Evolutionary conservation across 2,329 filamentous ascomycete genomes (phyloP), one percentile per base, ranked within the genome.

Genomic region (Pseudonectria buxi): DNA sequence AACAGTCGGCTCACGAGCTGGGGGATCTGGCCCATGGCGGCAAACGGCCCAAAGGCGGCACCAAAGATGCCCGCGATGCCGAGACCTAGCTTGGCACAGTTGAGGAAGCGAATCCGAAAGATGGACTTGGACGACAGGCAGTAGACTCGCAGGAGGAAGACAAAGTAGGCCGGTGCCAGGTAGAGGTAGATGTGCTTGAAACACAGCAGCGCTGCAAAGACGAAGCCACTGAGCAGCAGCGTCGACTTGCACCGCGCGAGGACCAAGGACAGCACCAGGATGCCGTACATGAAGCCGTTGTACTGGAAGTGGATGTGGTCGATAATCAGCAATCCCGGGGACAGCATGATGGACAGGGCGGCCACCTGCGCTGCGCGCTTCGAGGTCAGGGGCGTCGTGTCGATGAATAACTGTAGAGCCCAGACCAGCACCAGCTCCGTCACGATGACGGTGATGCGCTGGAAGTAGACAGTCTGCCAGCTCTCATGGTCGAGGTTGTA

Each of bases 301-400:
- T 98, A 98, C 68, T 98, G 92, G 61, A 98, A 98, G 61, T 95
- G 89, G 46, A 95, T 90, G 59, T 98, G 92, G 56, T 98, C 92
- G 59, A 98, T 96, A 57, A 98, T 94, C 41, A 98, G 71, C 25
- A 98, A 76, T 2, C 90, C 92, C 0, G 92, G 92, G 1, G 89
- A 96, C 10, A 96, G 76, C 4, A 96, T 68, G 40, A 98, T 81
- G 1, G 90, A 95, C 37, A 96, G 71, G 15, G 89, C 88, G 30
- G 84, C 86, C 15, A 85, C 86, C 55, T 95, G 88, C 10, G 88
- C 83, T 31, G 86, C 79, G 29, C 78, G 79, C 55, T 80, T 88
- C n/a, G 76, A 75, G 7, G 63, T 57, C 12, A 71, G 60, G 28
- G 81, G 75, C 3, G 82, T 76, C 3, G 83, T 82, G 52, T 86